Percentiles rank a stretch among this genome's conserved stretches.
Conservation (phyloP, 805 yeast genomes). For the Ogataea paraovalis region DNA sequence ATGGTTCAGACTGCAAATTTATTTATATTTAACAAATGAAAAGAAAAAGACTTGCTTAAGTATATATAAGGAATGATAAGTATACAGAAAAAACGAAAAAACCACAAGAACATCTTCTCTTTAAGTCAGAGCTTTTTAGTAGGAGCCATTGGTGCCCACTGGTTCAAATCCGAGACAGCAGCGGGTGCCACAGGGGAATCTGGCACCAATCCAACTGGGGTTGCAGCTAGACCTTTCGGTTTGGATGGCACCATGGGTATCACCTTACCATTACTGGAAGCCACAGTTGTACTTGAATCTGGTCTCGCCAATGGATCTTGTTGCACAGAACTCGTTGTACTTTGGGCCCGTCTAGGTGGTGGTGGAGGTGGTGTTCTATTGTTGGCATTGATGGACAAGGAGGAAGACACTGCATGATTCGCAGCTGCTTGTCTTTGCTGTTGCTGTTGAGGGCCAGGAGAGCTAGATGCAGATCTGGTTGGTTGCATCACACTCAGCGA, state of each 20-base stretch:
- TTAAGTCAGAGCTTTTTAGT: constrained; percentile 21
- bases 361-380: constrained; percentile 27
- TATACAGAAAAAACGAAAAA: background rate
- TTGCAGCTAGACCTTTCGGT: constrained; percentile 23
- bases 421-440: background rate
- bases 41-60: background rate
- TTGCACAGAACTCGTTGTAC: background rate
- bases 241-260: constrained; percentile 32
- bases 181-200: background rate
- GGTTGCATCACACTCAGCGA: constrained; percentile 29
- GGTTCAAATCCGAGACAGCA: constrained; percentile 5
- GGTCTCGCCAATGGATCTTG: background rate
- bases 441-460: constrained; percentile 9
- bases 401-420: background rate
- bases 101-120: background rate
- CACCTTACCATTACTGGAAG: constrained; percentile 10
- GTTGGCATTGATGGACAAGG: constrained; percentile 1
- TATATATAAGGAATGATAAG: background rate
- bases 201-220: constrained; percentile 10
- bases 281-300: constrained; percentile 1
- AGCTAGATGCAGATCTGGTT: constrained; percentile 27
- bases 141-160: constrained; percentile 32
- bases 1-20: too few species aligned
- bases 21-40: too few species aligned
- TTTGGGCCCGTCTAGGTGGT: constrained; percentile 20